Percentiles rank a stretch among this genome's conserved stretches.
Conservation (phyloP, 2,329 filamentous ascomycete genomes). For the Pleurostoma richardsiae region DNA sequence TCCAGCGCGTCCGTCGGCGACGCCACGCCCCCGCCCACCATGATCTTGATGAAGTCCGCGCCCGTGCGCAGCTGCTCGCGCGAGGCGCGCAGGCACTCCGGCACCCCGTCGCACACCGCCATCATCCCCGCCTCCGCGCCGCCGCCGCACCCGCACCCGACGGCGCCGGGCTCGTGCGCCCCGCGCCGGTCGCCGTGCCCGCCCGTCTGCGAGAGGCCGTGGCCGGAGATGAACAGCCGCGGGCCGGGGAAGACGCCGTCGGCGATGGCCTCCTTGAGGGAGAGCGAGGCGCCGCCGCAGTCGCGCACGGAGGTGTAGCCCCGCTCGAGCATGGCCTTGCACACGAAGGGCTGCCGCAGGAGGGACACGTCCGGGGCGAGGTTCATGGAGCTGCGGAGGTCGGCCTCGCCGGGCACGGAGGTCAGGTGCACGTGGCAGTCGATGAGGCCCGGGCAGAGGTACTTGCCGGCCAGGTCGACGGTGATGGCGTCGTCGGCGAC, state of each 20-base stretch:
- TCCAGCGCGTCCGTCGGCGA: constrained; percentile 48
- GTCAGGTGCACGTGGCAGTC: constrained; percentile 45
- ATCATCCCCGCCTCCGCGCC: constrained; percentile 22
- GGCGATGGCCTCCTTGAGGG: constrained; percentile 50
- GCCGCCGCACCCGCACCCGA: constrained; percentile 31
- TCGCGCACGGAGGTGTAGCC: constrained; percentile 57
- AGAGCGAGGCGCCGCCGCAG: constrained; percentile 49
- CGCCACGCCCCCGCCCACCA: constrained; percentile 52
- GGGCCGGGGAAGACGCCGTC: constrained; percentile 53
- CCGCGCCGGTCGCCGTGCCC: constrained; percentile 50
- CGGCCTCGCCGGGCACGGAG: constrained; percentile 34
- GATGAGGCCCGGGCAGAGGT: constrained; percentile 43
- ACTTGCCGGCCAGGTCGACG: constrained; percentile 36
- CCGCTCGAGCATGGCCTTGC: constrained; percentile 43
- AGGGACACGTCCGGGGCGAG: constrained; percentile 28
- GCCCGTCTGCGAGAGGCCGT: constrained; percentile 51
- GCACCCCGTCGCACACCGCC: constrained; percentile 46
- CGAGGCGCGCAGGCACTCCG: constrained; percentile 44
- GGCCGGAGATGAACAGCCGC: constrained; percentile 47
- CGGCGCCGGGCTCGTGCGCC: constrained; percentile 29
- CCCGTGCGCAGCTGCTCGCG: constrained; percentile 51
- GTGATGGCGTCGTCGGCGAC: constrained; percentile 7
- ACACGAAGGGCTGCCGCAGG: constrained; percentile 41
- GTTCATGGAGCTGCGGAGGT: constrained; percentile 26
- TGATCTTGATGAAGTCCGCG: constrained; percentile 59